These are phyloP conservation scores for Elongisporangium undulatum DNA, from an alignment of 352 stramenopile genomes.

Conservation along the genomic window DNA sequence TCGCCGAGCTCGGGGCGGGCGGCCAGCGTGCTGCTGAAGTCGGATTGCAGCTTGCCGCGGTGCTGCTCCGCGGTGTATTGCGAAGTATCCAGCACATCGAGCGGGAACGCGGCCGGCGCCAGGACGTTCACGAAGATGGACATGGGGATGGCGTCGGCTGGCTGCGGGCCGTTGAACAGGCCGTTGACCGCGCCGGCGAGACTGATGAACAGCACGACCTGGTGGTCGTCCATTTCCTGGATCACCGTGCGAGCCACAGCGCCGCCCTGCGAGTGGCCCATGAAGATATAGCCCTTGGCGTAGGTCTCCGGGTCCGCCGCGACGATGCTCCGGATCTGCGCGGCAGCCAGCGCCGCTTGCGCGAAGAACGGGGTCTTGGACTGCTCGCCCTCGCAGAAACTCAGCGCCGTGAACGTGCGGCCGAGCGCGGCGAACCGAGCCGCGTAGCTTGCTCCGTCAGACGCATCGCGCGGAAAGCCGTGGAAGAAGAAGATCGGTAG, in stretches of 20 bases:
- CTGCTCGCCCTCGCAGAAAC: conserved; percentile 32
- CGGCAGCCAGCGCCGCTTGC: conserved; percentile 35
- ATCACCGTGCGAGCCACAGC: conserved; percentile 34
- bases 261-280: conserved; percentile 43
- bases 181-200: conserved; percentile 43
- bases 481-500: conserved; percentile 52
- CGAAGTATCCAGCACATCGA: conserved; percentile 19
- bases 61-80: conserved; percentile 10
- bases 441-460: conserved; percentile 21
- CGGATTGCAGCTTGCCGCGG: conserved; percentile 27
- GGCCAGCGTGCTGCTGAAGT: conserved; percentile 24
- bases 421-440: conserved; percentile 21
- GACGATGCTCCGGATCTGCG: conserved; percentile 31
- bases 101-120: conserved; percentile 13
- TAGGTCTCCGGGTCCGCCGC: conserved; percentile 21
- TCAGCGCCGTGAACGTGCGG: conserved; percentile 30
- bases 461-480: conserved; percentile 25
- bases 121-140: conserved; percentile 26
- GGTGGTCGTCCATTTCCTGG: conserved; percentile 55
- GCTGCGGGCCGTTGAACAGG: conserved; percentile 44
- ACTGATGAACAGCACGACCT: conserved; percentile 34
- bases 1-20: conserved; percentile 17
- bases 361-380: conserved; percentile 21
- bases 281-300: conserved; percentile 38
- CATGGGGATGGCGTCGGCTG: conserved; percentile 19